A percentile compares a stretch with the other conserved stretches of the same genome.
These are phyloP conservation scores for Cyclospora cayetanensis DNA, from an alignment of 169 alveolate species.

Conservation along the genomic window DNA sequence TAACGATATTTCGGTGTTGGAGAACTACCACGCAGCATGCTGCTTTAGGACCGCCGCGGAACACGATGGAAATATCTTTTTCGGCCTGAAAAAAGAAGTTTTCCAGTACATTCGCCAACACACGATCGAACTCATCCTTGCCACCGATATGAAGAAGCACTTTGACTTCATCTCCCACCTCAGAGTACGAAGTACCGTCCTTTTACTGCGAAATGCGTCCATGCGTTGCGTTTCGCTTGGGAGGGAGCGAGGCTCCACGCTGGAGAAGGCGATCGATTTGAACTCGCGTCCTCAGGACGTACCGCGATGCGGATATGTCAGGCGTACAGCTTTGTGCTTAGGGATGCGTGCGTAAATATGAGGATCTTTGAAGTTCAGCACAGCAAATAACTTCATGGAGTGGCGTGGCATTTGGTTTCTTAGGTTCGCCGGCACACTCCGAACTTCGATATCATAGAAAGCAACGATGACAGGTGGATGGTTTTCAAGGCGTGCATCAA, in stretches of 20 bases:
- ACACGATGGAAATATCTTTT: conserved; percentile 73
- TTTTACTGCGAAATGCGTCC: not conserved
- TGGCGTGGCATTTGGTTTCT: too few relatives aligned
- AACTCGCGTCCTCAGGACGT: too few relatives aligned
- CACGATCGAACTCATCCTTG: conserved; percentile 90
- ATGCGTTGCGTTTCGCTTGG: too few relatives aligned
- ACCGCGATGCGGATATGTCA: too few relatives aligned
- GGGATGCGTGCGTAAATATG: too few relatives aligned
- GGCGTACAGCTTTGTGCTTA: too few relatives aligned
- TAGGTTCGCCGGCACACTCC: conserved; percentile 42
- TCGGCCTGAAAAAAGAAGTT: conserved; percentile 75
- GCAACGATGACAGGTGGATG: conserved; percentile 59
- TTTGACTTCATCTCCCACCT: conserved; percentile 89
- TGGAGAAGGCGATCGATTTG: too few relatives aligned
- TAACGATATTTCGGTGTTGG: conserved; percentile 93
- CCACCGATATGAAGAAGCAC: conserved; percentile 94
- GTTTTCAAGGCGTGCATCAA: conserved; percentile 78
- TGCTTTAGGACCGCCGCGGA: conserved; percentile 84
- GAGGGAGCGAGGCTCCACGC: too few relatives aligned
- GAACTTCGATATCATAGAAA: not conserved
- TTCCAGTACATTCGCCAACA: conserved; percentile 83
- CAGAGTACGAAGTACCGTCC: conserved; percentile 77
- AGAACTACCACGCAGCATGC: conserved; percentile 93
- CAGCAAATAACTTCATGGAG: too few relatives aligned
- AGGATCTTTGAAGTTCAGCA: too few relatives aligned